Conservation (phyloP, 805 yeast genomes). For the Lachancea sp. region DNA sequence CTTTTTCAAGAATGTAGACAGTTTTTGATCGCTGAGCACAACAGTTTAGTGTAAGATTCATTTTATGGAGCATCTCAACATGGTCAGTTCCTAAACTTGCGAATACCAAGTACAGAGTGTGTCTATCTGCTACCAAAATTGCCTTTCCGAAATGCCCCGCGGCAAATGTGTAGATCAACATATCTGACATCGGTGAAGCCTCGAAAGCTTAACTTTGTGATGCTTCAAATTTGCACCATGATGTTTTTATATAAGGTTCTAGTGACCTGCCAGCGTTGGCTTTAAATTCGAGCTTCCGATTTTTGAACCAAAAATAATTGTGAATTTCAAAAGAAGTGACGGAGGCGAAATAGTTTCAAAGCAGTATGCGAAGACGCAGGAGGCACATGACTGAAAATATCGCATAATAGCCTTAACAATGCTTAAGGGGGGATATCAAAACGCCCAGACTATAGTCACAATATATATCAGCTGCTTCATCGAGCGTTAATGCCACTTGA, state of each 20-base stretch:
- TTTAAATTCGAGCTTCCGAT: neutral
- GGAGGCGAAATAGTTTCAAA: neutral
- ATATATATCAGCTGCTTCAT: too few species aligned
- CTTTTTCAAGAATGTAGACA: neutral
- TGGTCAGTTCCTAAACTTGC: neutral
- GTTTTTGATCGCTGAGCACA: too few species aligned
- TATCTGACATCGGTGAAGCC: neutral
- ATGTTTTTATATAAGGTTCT: neutral
- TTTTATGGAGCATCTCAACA: neutral
- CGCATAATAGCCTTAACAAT: too few species aligned
- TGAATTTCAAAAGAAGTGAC: neutral
- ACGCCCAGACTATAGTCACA: too few species aligned
- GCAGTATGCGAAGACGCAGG: too few species aligned
- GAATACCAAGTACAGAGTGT: neutral
- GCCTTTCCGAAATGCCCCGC: neutral
- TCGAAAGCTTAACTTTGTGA: neutral
- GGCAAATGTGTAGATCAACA: neutral
- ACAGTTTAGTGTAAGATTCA: neutral
- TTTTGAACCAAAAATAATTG: neutral
- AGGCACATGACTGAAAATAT: too few species aligned
- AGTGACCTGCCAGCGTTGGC: neutral
- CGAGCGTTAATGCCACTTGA: too few species aligned
- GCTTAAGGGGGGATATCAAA: too few species aligned
- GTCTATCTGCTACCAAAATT: neutral
- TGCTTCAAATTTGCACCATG: neutral